A percentile compares a stretch with the other conserved stretches of the same genome.
Evolutionary conservation across 2,329 filamentous ascomycete genomes (phyloP).

Genomic region (Phaeosphaeriaceae sp.): DNA sequence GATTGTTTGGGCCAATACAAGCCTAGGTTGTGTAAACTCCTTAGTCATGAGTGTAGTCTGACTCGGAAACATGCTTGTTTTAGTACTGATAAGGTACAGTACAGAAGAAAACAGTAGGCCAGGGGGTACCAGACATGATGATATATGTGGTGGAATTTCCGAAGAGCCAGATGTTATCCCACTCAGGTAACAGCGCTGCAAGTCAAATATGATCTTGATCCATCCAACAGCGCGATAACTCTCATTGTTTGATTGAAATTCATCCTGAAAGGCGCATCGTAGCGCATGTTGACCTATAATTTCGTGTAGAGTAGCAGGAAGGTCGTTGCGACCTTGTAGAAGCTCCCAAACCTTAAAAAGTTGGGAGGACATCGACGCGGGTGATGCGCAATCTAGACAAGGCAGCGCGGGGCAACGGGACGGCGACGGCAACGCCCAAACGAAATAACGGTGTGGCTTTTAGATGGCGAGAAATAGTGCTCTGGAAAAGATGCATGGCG

Average conservation of each 20-base stretch:
- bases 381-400: constrained; percentile 9
- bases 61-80: constrained; percentile 38
- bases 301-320: constrained; percentile 43
- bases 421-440: constrained; percentile 6
- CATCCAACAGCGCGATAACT: constrained; percentile 40
- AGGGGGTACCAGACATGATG: constrained; percentile 38
- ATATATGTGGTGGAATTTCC: constrained; percentile 39
- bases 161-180: constrained; percentile 29
- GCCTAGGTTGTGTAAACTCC: constrained; percentile 27
- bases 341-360: constrained; percentile 46
- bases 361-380: constrained; percentile 28
- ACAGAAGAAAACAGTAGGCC: constrained; percentile 43
- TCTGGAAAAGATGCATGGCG: constrained; percentile 25
- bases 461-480: constrained; percentile 10
- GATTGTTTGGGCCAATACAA: constrained; percentile 31
- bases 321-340: constrained; percentile 42
- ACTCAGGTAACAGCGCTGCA: constrained; percentile 44
- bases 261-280: constrained; percentile 32
- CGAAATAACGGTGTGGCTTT: constrained; percentile 22
- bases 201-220: constrained; percentile 47
- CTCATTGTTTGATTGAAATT: constrained; percentile 27
- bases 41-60: constrained; percentile 29
- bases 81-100: constrained; percentile 44
- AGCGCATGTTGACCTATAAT: constrained; percentile 46
- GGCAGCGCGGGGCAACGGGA: constrained; percentile 11